Base-by-base conservation (phyloP, 2,329 filamentous ascomycete species). In the Orbilia blumenaviensis region DNA sequence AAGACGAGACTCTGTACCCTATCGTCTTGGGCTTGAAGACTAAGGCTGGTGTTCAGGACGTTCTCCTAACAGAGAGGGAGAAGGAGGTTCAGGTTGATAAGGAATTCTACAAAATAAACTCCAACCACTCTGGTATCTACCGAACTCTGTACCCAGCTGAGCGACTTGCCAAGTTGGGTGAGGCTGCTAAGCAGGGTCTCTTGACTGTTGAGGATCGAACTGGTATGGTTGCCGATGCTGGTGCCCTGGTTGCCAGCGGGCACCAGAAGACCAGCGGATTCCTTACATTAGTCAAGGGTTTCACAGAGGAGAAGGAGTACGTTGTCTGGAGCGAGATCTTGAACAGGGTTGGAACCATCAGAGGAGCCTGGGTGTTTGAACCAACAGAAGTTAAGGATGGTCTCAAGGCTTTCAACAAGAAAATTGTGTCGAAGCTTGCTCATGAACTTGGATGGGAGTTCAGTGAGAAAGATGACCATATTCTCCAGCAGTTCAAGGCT, bases 91-190 rank as follows among this genome's bases (percentile, higher is more conserved):
- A 92, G 84, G 83, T 97, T 25, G 88, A 91, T 81, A 84, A 90
- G 62, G 92, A 96, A 81, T 97, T 98, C 84, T 98, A 91, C 89
- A 98, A 98, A 87, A 86, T 98, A 77, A 98, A 98, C 81, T 93
- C 94, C 14, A 93, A 97, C 82, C 94, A 97, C 83, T 94, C 93
- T 21, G 92, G 92, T 78, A 90, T 97, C 78, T 98, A 96, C 86
- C 90, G 94, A 75, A 97, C 94, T 0, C 92, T 90, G 0, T 98
- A 98, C 84, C 87, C 89, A 1, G 91, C 93, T 1, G 90, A 92
- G 80, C 90, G 94, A 36, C 88, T 98, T 48, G 87, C 89, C 79
- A 97, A 97, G 86, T 90, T 98, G 38, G 94, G 94, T 25, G 85
- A 93, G 81, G 92, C 94, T 66, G 94, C 93, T 52, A 95, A 92